A percentile compares a stretch with the other conserved stretches of the same genome.
phyloP scores from a whole-genome alignment of 208 protist genomes.

The Wallacemonas sp. region DNA sequence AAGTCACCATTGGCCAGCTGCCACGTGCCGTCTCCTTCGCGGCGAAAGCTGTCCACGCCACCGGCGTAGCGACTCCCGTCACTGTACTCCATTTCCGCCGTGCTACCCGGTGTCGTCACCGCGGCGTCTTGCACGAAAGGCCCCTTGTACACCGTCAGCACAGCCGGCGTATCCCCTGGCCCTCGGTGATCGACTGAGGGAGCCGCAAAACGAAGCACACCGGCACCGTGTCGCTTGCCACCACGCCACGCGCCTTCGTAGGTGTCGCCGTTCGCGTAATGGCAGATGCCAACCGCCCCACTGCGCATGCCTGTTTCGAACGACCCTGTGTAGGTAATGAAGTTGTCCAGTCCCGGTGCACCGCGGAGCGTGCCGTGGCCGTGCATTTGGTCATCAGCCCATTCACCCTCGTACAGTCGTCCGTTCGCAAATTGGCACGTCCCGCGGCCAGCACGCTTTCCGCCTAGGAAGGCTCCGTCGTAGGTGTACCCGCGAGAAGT shows the following conservation, averaged over 20 bases:
- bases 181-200: neutral
- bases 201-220: slow-evolving; percentile 40
- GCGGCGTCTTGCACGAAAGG: slow-evolving; percentile 50
- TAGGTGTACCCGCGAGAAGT: slow-evolving; percentile 59
- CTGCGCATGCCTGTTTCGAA: slow-evolving; percentile 57
- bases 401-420: slow-evolving; percentile 76
- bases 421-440: slow-evolving; percentile 76
- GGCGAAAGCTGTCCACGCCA: slow-evolving; percentile 36
- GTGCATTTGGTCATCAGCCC: slow-evolving; percentile 75
- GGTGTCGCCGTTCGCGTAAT: slow-evolving; percentile 66
- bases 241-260: slow-evolving; percentile 74
- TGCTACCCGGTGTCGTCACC: neutral
- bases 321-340: slow-evolving; percentile 56
- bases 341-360: slow-evolving; percentile 52
- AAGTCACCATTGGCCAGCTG: slow-evolving; percentile 45
- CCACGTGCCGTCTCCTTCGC: slow-evolving; percentile 61
- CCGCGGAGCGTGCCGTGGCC: slow-evolving; percentile 64
- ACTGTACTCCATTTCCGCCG: slow-evolving; percentile 53
- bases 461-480: slow-evolving; percentile 45
- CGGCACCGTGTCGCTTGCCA: slow-evolving; percentile 64
- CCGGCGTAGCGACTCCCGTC: slow-evolving; percentile 67
- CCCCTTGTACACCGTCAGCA: slow-evolving; percentile 48
- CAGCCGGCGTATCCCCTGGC: neutral
- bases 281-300: slow-evolving; percentile 55
- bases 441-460: slow-evolving; percentile 68